Base-by-base conservation (phyloP, 768 basidiomycete genomes). In the Pleurotus salmoneostramineus region DNA sequence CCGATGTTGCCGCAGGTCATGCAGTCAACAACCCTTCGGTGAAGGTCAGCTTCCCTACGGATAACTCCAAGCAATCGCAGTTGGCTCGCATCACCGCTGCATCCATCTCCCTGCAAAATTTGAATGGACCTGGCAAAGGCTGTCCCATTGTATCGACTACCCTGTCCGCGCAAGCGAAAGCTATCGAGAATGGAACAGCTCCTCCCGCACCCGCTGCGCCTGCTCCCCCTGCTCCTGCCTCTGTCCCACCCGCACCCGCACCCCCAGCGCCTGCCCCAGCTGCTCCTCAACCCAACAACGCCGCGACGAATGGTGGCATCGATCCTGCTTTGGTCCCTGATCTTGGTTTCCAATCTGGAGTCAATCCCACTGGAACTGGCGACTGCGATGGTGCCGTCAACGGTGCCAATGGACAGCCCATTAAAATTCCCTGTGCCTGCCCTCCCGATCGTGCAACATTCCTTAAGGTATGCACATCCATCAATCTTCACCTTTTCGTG, bases 81-180 rank as follows among this genome's bases (percentile, higher is more conserved):
- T 67, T 78, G 40, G 76, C 83, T 1, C 84, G 89, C 6, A 76
- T 91, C 58, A 66, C 79, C 27, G 81, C 89, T 32, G 75, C 82
- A 0, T 65, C 84, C 35, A 76, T 87, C 47, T 85, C 88, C 4
- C 72, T 91, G 8, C 89, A 91, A 70, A 92, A 91, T 66, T 67
- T 91, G 47, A 75, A 77, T 48, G 88, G 89, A 0, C 77, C 84
- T 2, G 89, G 89, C 32, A 68, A 76, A 21, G 89, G 89, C 34
- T 91, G 89, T 68, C 88, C 87, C 5, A 82, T 78, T 14, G 76
- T 77, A 10, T 77, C 84, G 10, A 85, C 87, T 1, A 87, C 83
- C 1, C 77, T 87, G 61, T 58, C 69, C 6, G 78, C 69, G 3
- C 71, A 73, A 51, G 60, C 64, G 57, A 56, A 57, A 6, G 74